Evolutionary conservation across 352 stramenopile genomes (phyloP).

Genomic region (Globisporangium middletonii): DNA sequence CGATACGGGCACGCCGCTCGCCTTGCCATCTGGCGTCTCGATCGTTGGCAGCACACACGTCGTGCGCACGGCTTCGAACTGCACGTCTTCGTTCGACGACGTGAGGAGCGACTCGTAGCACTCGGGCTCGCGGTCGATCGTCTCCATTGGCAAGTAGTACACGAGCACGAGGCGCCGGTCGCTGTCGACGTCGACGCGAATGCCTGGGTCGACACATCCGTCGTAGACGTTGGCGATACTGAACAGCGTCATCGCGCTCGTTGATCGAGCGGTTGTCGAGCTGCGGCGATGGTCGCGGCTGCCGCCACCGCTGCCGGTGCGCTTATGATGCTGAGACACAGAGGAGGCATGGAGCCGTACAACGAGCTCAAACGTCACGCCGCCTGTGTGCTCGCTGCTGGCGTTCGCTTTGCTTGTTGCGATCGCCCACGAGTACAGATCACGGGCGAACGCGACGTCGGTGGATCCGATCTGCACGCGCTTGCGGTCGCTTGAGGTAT

Average conservation of each 20-base stretch:
- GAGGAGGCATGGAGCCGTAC: conserved; percentile 28
- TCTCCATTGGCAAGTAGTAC: conserved; percentile 50
- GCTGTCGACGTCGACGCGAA: conserved; percentile 57
- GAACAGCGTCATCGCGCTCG: conserved; percentile 53
- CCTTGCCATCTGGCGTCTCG: conserved; percentile 13
- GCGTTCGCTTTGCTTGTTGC: neutral
- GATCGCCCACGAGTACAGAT: conserved; percentile 40
- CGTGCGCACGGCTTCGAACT: conserved; percentile 12
- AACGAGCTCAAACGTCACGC: conserved; percentile 69
- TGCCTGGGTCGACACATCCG: conserved; percentile 54
- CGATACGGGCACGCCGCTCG: conserved; percentile 43
- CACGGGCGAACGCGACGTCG: conserved; percentile 34
- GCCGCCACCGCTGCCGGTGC: neutral
- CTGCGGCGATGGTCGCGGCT: too few relatives aligned
- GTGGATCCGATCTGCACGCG: conserved; percentile 48
- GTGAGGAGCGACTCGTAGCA: conserved; percentile 56
- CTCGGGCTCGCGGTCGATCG: conserved; percentile 21
- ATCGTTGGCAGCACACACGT: conserved; percentile 31
- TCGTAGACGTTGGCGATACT: conserved; percentile 59
- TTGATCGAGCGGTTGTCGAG: too few relatives aligned
- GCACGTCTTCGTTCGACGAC: conserved; percentile 7
- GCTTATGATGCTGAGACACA: neutral
- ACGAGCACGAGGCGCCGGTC: conserved; percentile 53
- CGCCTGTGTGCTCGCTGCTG: conserved; percentile 4
- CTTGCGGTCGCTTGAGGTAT: conserved; percentile 21